phyloP scores from a whole-genome alignment of 2,329 filamentous ascomycete genomes.

The Cercospora canescens region DNA sequence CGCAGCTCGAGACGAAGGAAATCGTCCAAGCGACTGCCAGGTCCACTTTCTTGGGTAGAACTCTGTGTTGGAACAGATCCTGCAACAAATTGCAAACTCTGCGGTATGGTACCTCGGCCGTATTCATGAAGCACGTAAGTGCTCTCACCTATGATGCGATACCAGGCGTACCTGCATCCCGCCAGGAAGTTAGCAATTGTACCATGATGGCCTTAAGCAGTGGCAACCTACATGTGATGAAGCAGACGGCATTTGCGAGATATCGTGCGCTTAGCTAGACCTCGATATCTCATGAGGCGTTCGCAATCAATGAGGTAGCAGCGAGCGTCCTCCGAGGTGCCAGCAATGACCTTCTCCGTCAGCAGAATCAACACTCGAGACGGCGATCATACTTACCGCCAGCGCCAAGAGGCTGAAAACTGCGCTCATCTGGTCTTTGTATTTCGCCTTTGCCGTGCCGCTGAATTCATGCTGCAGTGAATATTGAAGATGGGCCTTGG shows the following conservation, averaged over 20 bases:
- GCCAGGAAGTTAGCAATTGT: background rate
- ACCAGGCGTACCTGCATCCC: slow-evolving; percentile 35
- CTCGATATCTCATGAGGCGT: slow-evolving; percentile 38
- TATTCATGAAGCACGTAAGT: slow-evolving; percentile 30
- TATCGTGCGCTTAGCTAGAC: slow-evolving; percentile 38
- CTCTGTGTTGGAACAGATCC: background rate
- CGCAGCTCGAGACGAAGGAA: slow-evolving; percentile 41
- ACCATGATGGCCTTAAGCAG: too few relatives aligned
- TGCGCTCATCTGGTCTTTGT: slow-evolving; percentile 43
- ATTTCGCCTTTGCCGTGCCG: slow-evolving; percentile 38
- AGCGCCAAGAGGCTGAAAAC: slow-evolving; percentile 37
- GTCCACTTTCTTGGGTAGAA: background rate
- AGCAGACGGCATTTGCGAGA: slow-evolving; percentile 41
- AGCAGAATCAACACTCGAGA: background rate
- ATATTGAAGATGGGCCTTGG: slow-evolving; percentile 30
- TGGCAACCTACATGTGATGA: slow-evolving; percentile 35
- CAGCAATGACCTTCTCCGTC: slow-evolving; percentile 23
- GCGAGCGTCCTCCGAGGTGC: slow-evolving; percentile 31
- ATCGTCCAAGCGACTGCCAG: slow-evolving; percentile 37
- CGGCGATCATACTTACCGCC: slow-evolving; percentile 28
- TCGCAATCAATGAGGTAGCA: slow-evolving; percentile 43
- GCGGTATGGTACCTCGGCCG: background rate
- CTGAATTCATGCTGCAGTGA: slow-evolving; percentile 35
- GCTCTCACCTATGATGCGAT: slow-evolving; percentile 35
- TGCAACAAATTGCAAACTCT: background rate